phyloP scores from a whole-genome alignment of 495 filamentous ascomycete species.

The Schizothecium vesticola region DNA sequence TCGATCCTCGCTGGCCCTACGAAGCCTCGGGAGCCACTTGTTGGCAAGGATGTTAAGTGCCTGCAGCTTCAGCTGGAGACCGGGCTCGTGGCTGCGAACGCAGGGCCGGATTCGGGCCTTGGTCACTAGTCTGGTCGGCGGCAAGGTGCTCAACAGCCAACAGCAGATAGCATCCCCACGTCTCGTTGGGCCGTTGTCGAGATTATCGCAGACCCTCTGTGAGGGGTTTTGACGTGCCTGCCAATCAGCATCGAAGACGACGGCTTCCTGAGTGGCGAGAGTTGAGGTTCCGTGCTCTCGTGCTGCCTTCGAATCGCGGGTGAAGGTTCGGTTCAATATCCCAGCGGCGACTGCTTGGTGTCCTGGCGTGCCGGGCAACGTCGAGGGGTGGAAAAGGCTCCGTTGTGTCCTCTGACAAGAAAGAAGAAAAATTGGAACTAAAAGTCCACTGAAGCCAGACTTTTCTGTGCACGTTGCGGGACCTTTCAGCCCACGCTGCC shows the following conservation, averaged over 20 bases:
- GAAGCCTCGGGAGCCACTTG: conserved; percentile 6
- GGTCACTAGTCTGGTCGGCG: background rate
- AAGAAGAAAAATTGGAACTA: background rate
- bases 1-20: conserved; percentile 6
- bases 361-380: too few relatives aligned
- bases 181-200: background rate
- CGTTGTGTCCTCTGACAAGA: background rate
- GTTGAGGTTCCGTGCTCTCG: background rate
- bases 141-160: background rate
- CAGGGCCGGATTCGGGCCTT: background rate
- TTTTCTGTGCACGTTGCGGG: background rate
- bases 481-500: background rate
- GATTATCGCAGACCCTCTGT: background rate
- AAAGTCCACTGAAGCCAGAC: background rate
- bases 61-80: conserved; percentile 20
- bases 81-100: conserved; percentile 1
- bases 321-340: background rate
- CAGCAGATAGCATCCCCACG: background rate
- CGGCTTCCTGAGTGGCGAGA: background rate
- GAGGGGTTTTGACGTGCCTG: background rate
- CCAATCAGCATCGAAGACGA: background rate
- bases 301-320: background rate
- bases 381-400: background rate
- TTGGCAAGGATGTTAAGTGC: conserved; percentile 25
- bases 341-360: background rate